phyloP scores from a whole-genome alignment of 176 grass and related monocot species.

The Zoysia japonica region DNA sequence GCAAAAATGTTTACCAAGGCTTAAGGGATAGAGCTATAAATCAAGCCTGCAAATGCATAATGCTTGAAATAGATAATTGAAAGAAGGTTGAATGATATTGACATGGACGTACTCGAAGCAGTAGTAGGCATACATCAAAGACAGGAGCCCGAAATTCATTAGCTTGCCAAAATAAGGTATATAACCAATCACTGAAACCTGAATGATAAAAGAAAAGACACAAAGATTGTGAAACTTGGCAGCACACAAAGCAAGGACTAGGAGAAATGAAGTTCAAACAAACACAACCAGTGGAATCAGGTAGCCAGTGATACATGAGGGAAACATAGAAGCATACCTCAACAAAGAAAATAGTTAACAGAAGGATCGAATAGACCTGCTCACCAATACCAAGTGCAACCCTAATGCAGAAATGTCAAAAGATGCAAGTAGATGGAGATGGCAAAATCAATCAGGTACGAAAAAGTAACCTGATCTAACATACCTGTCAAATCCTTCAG shows the following conservation, averaged over 20 bases:
- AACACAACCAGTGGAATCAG: constrained; percentile 4
- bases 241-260: constrained; percentile 16
- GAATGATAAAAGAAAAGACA: constrained; percentile 38
- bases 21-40: constrained; percentile 12
- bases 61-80: not conserved
- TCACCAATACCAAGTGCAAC: constrained; percentile 85
- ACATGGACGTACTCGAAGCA: constrained; percentile 83
- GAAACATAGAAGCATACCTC: constrained; percentile 67
- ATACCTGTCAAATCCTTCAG: constrained; percentile 90
- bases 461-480: constrained; percentile 28
- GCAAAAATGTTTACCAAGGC: constrained; percentile 34
- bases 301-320: constrained; percentile 1
- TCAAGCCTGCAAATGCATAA: constrained; percentile 18
- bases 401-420: constrained; percentile 40
- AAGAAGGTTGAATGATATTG: constrained; percentile 16
- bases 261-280: constrained; percentile 8
- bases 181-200: constrained; percentile 80
- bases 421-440: constrained; percentile 35
- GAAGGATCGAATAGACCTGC: constrained; percentile 84
- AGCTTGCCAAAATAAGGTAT: constrained; percentile 85
- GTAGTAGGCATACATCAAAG: constrained; percentile 98
- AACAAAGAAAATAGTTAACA: constrained; percentile 88
- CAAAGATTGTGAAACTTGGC: constrained; percentile 10
- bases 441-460: constrained; percentile 21
- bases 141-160: constrained; percentile 81